phyloP scores from a whole-genome alignment of 208 protist genomes.

The Crithidia bombi region DNA sequence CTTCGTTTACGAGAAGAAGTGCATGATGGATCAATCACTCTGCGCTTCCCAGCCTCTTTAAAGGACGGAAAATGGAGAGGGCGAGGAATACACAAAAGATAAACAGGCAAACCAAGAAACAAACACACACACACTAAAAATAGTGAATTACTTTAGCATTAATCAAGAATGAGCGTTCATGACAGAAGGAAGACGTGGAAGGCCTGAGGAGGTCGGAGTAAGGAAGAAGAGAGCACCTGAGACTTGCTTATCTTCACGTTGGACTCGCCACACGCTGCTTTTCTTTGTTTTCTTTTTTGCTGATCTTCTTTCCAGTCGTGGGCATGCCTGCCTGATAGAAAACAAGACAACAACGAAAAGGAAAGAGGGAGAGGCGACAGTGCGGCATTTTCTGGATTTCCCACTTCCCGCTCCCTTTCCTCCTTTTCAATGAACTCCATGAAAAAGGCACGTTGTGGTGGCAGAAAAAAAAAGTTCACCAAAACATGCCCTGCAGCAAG shows the following conservation, averaged over 20 bases:
- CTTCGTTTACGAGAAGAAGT: slow-evolving; percentile 18
- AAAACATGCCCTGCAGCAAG: too few species aligned
- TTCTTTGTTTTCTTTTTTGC: too few species aligned
- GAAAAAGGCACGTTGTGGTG: neutral
- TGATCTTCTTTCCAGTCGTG: too few species aligned
- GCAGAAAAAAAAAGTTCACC: neutral
- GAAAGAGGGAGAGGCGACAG: neutral
- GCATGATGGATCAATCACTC: slow-evolving; percentile 7
- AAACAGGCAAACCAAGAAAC: neutral
- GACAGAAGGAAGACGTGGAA: too few species aligned
- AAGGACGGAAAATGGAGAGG: slow-evolving; percentile 1
- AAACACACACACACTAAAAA: slow-evolving; percentile 2
- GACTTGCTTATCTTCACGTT: too few species aligned
- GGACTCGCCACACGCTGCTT: too few species aligned
- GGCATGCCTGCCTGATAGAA: too few species aligned
- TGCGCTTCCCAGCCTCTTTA: neutral
- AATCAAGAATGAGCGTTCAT: too few species aligned
- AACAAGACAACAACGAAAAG: neutral
- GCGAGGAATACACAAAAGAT: neutral
- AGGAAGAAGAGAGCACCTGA: too few species aligned
- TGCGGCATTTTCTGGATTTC: too few species aligned
- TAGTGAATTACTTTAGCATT: slow-evolving; percentile 14
- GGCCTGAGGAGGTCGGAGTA: too few species aligned
- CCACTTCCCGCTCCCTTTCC: too few species aligned
- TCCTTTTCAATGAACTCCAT: neutral